A percentile compares a stretch with the other conserved stretches of the same genome.
phyloP scores from a whole-genome alignment of 371 early-diverging fungal species.

The Mortierella sp. region DNA sequence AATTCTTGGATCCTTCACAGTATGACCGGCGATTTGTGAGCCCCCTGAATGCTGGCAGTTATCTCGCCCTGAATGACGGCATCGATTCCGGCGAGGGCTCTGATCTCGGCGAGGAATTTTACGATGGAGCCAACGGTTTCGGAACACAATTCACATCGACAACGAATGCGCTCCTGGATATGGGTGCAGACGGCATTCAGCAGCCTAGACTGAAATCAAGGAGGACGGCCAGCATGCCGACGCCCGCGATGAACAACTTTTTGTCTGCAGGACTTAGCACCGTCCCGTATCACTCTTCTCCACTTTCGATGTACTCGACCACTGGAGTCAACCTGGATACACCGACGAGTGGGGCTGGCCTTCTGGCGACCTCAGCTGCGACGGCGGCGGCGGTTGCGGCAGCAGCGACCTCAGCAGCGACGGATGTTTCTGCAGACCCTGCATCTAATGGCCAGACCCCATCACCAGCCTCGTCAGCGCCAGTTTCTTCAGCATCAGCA shows the following conservation, averaged over 20 bases:
- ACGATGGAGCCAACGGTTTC: constrained; percentile 28
- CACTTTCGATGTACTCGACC: constrained; percentile 52
- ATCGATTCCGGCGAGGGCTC: constrained; percentile 46
- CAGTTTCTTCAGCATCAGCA: neutral
- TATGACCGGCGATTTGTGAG: constrained; percentile 45
- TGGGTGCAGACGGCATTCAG: constrained; percentile 38
- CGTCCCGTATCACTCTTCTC: constrained; percentile 45
- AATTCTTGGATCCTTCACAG: constrained; percentile 50
- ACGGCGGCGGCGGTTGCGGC: constrained; percentile 22
- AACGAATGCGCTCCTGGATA: constrained; percentile 44
- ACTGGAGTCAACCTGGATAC: constrained; percentile 35
- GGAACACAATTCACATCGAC: constrained; percentile 37
- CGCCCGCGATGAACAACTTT: constrained; percentile 49
- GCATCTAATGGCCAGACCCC: neutral
- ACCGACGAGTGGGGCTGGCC: constrained; percentile 12
- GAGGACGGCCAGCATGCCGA: constrained; percentile 55
- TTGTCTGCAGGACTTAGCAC: constrained; percentile 31
- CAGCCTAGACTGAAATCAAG: constrained; percentile 47
- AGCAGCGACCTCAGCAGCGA: constrained; percentile 19
- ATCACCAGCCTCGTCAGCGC: constrained; percentile 1
- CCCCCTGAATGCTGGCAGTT: constrained; percentile 30
- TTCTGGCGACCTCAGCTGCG: constrained; percentile 19
- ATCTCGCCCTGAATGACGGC: constrained; percentile 34
- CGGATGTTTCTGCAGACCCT: constrained; percentile 9
- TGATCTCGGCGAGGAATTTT: constrained; percentile 46